Evolutionary conservation across 1,139 yeast genomes (phyloP).

Genomic region (Candida glucosophila): DNA sequence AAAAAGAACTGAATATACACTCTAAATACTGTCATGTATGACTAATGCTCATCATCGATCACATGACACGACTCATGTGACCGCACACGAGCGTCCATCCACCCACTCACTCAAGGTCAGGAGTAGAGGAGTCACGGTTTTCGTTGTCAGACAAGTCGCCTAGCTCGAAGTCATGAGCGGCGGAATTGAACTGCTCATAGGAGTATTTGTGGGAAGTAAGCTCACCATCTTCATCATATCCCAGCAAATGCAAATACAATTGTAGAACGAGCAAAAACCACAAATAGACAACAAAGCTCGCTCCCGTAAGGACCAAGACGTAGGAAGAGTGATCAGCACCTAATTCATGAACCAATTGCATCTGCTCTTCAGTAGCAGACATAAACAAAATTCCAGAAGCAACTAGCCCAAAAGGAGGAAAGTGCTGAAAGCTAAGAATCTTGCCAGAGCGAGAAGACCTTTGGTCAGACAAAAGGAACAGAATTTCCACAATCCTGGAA

Average conservation of each 20-base stretch:
- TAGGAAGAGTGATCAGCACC: constrained; percentile 85
- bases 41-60: too few relatives aligned
- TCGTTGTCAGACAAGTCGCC: constrained; percentile 23
- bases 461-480: constrained; percentile 55
- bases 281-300: constrained; percentile 63
- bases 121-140: too few relatives aligned
- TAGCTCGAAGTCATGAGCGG: constrained; percentile 26
- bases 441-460: constrained; percentile 37
- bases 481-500: constrained; percentile 66
- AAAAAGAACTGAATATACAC: too few relatives aligned
- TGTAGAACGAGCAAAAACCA: constrained; percentile 54
- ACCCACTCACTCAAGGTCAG: too few relatives aligned
- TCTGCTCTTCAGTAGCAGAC: constrained; percentile 90
- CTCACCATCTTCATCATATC: constrained; percentile 35
- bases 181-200: constrained; percentile 8
- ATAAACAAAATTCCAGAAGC: constrained; percentile 76
- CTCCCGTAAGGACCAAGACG: constrained; percentile 61
- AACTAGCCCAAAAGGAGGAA: constrained; percentile 74
- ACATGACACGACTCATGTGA: too few relatives aligned
- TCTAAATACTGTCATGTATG: too few relatives aligned
- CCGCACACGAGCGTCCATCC: too few relatives aligned
- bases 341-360: constrained; percentile 57
- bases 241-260: constrained; percentile 48
- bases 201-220: constrained; percentile 8
- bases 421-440: constrained; percentile 67